Evolutionary conservation across 257 asterid species (phyloP), one percentile per base, ranked within the genome.

Genomic region (Fraxinus excelsior): DNA sequence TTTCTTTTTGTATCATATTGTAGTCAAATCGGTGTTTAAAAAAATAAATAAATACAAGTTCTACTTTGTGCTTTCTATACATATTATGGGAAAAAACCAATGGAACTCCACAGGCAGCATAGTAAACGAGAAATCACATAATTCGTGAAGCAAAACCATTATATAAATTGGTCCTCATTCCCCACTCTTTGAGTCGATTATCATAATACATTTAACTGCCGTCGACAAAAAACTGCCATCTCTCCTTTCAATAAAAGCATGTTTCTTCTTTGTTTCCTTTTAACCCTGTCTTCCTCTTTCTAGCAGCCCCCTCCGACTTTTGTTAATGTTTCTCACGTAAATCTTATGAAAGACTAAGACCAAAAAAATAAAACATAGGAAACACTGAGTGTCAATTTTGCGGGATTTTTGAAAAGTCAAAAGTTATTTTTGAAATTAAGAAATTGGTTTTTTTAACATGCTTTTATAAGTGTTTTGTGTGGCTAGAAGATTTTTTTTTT

Each of bases 141-240:
- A 60, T 60, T 21, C 16, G 25, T 53, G 64, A 7, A n/a, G 67
- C 67, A 60, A 60, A 60, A 60, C 23, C 67, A 60, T 60, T 60
- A 60, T 60, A 60, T 23, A 12, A 60, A 60, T 60, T 60, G 67
- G 14, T 10, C 13, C 3, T 11, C 46, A 40, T 10, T 60, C 31
- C 67, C 67, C 67, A 9, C 31, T 23, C 12, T 10, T 10, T 53
- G 64, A 53, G 64, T 19, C 5, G 25, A 53, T 19, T 16, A 46
- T 49, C 28, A 21, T 19, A 16, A 67, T 32, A 37, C 19, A 26
- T 11, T 51, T n/a, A 76, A 72, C 77, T 76, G 81, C 42, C 72
- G 32, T 53, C 67, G 78, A 80, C 86, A 74, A 58, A 76, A 80
- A 83, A 80, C 78, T 12, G 34, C 67, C 65, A 3, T 65, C 69